These are phyloP conservation scores for Camellia japonica DNA, from an alignment of 148 eudicot genomes.

Conservation along the genomic window DNA sequence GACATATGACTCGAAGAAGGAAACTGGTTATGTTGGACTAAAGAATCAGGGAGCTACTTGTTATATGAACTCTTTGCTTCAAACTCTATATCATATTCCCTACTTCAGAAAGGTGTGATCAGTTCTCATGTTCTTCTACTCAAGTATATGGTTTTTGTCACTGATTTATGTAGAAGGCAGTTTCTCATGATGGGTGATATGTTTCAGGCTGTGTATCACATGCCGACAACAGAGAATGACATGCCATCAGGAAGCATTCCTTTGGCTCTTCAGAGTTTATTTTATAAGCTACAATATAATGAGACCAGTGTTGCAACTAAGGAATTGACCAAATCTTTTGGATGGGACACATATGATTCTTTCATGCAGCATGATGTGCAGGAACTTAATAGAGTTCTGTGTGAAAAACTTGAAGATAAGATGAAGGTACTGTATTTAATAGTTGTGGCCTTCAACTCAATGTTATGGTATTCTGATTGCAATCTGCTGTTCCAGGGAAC, in stretches of 20 bases:
- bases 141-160: background rate
- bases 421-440: slow-evolving; percentile 63
- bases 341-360: slow-evolving; percentile 95
- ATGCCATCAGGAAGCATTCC: slow-evolving; percentile 75
- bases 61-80: slow-evolving; percentile 94
- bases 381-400: slow-evolving; percentile 84
- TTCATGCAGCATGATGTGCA: slow-evolving; percentile 99
- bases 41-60: slow-evolving; percentile 98
- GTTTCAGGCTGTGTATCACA: slow-evolving; percentile 86
- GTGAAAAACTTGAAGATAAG: slow-evolving; percentile 92
- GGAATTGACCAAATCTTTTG: slow-evolving; percentile 90
- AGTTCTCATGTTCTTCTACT: background rate
- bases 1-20: slow-evolving; percentile 90
- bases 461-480: background rate
- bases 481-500: slow-evolving; percentile 60
- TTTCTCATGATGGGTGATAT: slow-evolving; percentile 20
- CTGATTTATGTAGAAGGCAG: slow-evolving; percentile 1
- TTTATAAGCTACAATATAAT: slow-evolving; percentile 86
- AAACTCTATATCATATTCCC: slow-evolving; percentile 83
- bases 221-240: slow-evolving; percentile 96
- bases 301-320: slow-evolving; percentile 87
- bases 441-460: background rate
- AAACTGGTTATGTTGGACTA: slow-evolving; percentile 92
- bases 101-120: slow-evolving; percentile 76
- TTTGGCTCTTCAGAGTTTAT: slow-evolving; percentile 83